Base-by-base conservation (phyloP, 192 early-diverging fungal species). In the Rhizophagus clarus region DNA sequence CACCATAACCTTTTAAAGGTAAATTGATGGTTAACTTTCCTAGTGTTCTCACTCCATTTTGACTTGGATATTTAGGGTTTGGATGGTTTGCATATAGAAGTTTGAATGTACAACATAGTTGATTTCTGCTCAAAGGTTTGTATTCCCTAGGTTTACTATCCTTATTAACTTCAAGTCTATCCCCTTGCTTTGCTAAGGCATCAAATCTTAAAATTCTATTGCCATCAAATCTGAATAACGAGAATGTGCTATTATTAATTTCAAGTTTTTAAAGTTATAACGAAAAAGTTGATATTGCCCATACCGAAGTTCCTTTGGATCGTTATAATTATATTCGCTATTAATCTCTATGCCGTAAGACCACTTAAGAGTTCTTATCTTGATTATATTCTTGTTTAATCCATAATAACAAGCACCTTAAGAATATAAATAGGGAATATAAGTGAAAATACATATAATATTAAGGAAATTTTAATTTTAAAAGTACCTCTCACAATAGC, bases 401-500 rank as follows among this genome's bases (percentile, higher is more conserved):
- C 77, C 89, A 80, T 86, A 87, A 56, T 56, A 56, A 56, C 51
- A 56, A 56, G 51, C 51, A 56, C 51, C 51, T 56, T 22, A 22
- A 56, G 17, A 56, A 56, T 40, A 22, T 15, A 56, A 22, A 4
- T 22, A 22, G 49, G 1, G 20, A 3, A 20, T 17, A 51, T 51
- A 51, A 2, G 14, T 15, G 15, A 49, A 17, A 1, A 17, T 5
- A 6, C 8, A 40, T 49, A 17, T 17, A 15, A 51, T 51, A 3
- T 51, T 20, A 51, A 56, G 51, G n/a, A 56, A 15, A 22, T 56
- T 0, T 56, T 56, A 45, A 12, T 45, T 42, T 70, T 83, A 86
- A 29, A 88, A n/a, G 87, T 87, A 37, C 89, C 89, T 74, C 85
- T 82, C 7, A 88, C 87, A 9, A 90, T 85, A 0, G 89, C 89